Evolutionary conservation across 208 protist species (phyloP).

Genomic region (Trypanosoma theileri): DNA sequence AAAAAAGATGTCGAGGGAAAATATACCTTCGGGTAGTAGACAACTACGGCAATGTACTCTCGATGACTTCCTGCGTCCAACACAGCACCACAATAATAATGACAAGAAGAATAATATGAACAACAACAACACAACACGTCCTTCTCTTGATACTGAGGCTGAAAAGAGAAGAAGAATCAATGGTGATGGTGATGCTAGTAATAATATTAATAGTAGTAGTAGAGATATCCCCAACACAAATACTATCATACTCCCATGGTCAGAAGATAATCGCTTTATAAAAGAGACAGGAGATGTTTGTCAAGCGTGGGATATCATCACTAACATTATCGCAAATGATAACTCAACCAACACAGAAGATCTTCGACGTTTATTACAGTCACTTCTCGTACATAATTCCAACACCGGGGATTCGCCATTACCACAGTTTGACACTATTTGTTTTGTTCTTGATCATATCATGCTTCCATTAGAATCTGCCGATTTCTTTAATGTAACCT

Average conservation of each 20-base stretch:
- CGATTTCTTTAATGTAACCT: slow-evolving; percentile 43
- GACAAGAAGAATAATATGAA: too few relatives aligned
- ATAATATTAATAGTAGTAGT: background rate
- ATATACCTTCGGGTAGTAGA: background rate
- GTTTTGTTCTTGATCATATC: slow-evolving; percentile 30
- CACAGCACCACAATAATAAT: background rate
- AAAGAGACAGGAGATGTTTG: slow-evolving; percentile 7
- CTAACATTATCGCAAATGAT: slow-evolving; percentile 26
- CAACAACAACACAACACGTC: background rate
- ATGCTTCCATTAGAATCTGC: slow-evolving; percentile 26
- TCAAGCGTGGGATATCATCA: slow-evolving; percentile 35
- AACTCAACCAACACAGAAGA: slow-evolving; percentile 10
- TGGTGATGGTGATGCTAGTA: too few relatives aligned
- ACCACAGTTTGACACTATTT: slow-evolving; percentile 29
- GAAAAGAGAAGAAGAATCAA: too few relatives aligned
- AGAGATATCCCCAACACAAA: background rate
- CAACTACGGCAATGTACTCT: slow-evolving; percentile 9
- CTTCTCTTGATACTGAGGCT: background rate
- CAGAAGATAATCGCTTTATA: slow-evolving; percentile 17
- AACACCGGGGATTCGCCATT: slow-evolving; percentile 2
- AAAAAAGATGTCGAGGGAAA: background rate
- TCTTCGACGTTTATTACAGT: slow-evolving; percentile 36
- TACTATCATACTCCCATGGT: slow-evolving; percentile 47
- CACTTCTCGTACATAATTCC: slow-evolving; percentile 31
- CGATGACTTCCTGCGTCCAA: background rate